Evolutionary conservation across 805 yeast species (phyloP), one percentile per base, ranked within the genome.

Genomic region (Saccharomycopsis microspora): DNA sequence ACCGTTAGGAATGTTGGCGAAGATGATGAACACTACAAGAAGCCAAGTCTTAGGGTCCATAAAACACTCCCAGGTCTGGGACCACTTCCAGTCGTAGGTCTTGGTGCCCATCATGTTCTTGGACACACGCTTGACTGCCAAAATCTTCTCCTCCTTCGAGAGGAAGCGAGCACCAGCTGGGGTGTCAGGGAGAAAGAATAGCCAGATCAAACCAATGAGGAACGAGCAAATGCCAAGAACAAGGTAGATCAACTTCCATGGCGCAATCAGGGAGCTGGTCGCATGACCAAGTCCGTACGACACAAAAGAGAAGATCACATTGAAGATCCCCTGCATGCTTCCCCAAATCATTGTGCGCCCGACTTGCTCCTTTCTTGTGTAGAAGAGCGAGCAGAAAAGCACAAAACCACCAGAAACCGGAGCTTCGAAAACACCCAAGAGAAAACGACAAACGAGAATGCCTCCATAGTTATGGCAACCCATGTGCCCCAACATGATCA

Each of bases 201-300:
- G 49, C 48, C 72, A 60, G 1, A 68, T 38, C 9, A 70, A 41
- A 10, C 78, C 80, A 27, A 71, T 53, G 4, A 66, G 56, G 10
- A 75, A 58, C 1, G 85, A 76, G 48, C 76, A 63, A 11, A 65
- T 57, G 4, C 87, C 87, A 39, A 72, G 64, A n/a, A 78, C 64
- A 40, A 81, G 60, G 55, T 69, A 80, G 2, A 76, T 55, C 10
- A 72, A 55, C 27, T 5, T 62, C 56, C 85, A 81, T 2, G 76
- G 61, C 6, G 56, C 64, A 32, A 75, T 59, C 39, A 59, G 60
- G 3, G 58, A 43, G 41, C 65, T 50, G 50, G 64, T 67, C 32
- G 72, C 64, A 54, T 47, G 63, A 61, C 42, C 60, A 63, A 9
- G 64, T 60, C 44, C 64, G 52, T 9, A 59, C 45, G 50, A 60